Percentiles rank a stretch among this genome's conserved stretches.
phyloP scores from a whole-genome alignment of 768 basidiomycete species.

The Tylopilus cervinicoccineus region DNA sequence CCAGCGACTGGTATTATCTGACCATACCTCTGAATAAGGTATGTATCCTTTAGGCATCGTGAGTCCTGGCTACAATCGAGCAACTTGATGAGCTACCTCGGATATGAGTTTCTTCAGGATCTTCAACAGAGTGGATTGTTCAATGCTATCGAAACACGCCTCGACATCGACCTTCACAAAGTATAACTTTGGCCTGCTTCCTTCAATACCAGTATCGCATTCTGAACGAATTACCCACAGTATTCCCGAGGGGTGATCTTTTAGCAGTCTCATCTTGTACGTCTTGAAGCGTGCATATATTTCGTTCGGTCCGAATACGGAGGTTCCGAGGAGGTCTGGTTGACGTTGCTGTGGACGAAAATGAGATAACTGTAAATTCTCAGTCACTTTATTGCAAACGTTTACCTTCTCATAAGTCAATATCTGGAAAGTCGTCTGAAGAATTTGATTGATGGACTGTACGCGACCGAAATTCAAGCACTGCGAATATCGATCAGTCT shows the following conservation, averaged over 20 bases:
- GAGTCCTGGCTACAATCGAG: background rate
- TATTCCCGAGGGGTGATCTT: constrained; percentile 35
- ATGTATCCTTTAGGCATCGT: constrained; percentile 50
- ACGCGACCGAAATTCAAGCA: constrained; percentile 29
- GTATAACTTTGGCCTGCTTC: constrained; percentile 75
- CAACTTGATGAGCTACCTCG: constrained; percentile 43
- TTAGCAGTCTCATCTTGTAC: constrained; percentile 55
- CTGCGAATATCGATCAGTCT: constrained; percentile 19
- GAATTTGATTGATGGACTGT: constrained; percentile 82
- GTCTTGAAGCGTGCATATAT: constrained; percentile 70
- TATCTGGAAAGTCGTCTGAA: constrained; percentile 82
- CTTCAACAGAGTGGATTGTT: constrained; percentile 77
- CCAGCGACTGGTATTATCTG: constrained; percentile 56
- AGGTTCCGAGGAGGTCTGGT: constrained; percentile 67
- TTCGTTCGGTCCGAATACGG: constrained; percentile 80
- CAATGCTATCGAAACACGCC: constrained; percentile 95
- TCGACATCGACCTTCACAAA: constrained; percentile 97
- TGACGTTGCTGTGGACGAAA: constrained; percentile 48
- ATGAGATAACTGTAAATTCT: background rate
- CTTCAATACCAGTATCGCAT: background rate
- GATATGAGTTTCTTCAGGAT: constrained; percentile 73
- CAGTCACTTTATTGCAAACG: background rate
- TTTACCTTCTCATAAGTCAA: constrained; percentile 82
- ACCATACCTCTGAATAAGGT: constrained; percentile 68
- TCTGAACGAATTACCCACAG: constrained; percentile 43